Conservation (phyloP, 257 asterid genomes). For the Penstemon newberryi region DNA sequence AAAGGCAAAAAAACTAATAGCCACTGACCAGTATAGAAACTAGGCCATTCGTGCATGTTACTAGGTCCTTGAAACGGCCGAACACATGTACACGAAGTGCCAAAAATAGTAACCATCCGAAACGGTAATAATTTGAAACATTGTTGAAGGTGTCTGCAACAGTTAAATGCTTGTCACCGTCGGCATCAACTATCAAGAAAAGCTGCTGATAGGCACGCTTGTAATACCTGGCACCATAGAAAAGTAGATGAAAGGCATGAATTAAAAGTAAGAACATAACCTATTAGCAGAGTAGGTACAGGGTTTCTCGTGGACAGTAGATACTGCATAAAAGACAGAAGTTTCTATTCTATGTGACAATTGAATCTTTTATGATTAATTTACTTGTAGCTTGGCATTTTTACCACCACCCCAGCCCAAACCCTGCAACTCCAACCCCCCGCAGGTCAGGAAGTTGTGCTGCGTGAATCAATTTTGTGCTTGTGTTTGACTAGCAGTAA, state of each 20-base stretch:
- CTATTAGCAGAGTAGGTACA: background rate
- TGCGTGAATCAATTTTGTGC: background rate
- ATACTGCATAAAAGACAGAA: conserved; percentile 7
- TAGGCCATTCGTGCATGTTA: conserved; percentile 87
- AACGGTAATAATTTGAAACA: conserved; percentile 67
- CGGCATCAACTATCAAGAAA: conserved; percentile 51
- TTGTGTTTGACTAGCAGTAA: conserved; percentile 13
- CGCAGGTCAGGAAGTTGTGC: background rate
- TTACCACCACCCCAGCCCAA: no score
- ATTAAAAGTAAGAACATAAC: conserved; percentile 4
- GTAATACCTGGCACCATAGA: conserved; percentile 61
- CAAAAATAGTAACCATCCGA: conserved; percentile 93
- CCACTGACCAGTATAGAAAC: conserved; percentile 82
- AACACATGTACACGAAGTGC: conserved; percentile 78
- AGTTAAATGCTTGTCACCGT: conserved; percentile 45
- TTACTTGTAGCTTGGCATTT: no score
- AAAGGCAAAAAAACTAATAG: conserved; percentile 23
- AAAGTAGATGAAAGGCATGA: conserved; percentile 22
- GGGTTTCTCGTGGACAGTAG: background rate
- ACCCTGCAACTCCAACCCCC: background rate
- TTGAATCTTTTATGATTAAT: no score
- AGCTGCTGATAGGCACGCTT: conserved; percentile 71
- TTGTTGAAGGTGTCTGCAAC: conserved; percentile 31
- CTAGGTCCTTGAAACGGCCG: conserved; percentile 73
- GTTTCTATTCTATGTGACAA: background rate